These are phyloP conservation scores for Hypoxylon crocopeplum DNA, from an alignment of 495 filamentous ascomycete genomes.

Conservation along the genomic window DNA sequence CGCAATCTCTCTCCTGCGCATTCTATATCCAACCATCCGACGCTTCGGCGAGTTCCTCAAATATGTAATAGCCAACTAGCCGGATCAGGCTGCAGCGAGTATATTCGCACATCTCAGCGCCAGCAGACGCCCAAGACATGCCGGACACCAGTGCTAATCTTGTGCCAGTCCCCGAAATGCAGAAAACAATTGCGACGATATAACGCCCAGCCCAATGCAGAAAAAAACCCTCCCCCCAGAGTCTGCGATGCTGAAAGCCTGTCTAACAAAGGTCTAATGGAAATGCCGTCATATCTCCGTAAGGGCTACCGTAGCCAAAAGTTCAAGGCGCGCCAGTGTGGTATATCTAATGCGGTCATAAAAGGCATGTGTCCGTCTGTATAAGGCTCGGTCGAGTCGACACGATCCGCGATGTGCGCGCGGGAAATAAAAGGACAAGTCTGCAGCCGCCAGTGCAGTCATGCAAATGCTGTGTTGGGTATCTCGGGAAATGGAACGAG, in stretches of 20 bases:
- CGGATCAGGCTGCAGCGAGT: background rate
- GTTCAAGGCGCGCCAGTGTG: conserved; percentile 4
- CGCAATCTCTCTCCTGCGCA: conserved; percentile 12
- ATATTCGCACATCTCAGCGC: background rate
- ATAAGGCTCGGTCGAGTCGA: background rate
- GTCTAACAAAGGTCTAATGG: conserved; percentile 29
- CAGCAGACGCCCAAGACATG: background rate
- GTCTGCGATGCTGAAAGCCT: conserved; percentile 1
- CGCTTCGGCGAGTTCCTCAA: conserved; percentile 11
- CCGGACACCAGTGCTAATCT: conserved; percentile 8
- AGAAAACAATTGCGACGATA: conserved; percentile 6
- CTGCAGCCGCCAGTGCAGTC: conserved; percentile 14
- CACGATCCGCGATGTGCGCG: conserved; percentile 4
- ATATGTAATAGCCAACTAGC: background rate
- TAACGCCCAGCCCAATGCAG: conserved; percentile 32
- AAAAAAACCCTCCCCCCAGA: background rate
- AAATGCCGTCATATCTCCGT: conserved; percentile 10
- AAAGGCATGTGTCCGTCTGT: conserved; percentile 4
- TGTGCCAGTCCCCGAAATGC: conserved; percentile 7
- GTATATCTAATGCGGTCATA: conserved; percentile 36
- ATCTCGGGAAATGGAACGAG: conserved; percentile 27
- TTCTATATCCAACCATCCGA: conserved; percentile 25
- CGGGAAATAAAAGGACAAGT: conserved; percentile 1
- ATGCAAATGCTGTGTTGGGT: conserved; percentile 37
- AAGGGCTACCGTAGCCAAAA: background rate